These are phyloP conservation scores for Saccharomycopsis fodiens DNA, from an alignment of 805 yeast species.

Conservation along the genomic window DNA sequence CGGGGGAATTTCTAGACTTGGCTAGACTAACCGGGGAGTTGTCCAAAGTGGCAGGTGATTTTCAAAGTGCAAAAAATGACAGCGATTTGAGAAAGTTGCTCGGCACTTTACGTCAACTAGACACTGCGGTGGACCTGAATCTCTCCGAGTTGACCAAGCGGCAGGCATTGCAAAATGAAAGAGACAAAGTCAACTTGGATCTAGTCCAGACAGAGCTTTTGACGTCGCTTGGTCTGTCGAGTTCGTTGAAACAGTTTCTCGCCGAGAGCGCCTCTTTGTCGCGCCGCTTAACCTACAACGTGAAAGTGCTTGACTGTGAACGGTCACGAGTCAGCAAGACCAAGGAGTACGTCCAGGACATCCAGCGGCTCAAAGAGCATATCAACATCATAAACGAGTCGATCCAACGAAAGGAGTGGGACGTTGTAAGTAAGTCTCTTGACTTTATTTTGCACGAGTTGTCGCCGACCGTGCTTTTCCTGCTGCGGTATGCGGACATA, in stretches of 20 bases:
- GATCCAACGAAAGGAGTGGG: conserved; percentile 63
- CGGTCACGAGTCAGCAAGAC: conserved; percentile 56
- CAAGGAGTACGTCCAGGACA: conserved; percentile 54
- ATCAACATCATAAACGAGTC: conserved; percentile 62
- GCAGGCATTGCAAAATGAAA: neutral
- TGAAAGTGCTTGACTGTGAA: conserved; percentile 64
- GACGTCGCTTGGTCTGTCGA: conserved; percentile 48
- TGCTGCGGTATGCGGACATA: conserved; percentile 65
- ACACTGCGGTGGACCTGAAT: neutral
- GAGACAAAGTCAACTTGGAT: conserved; percentile 35
- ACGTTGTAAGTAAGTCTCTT: conserved; percentile 68
- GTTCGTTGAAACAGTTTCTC: conserved; percentile 45
- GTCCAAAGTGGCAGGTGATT: too few species aligned
- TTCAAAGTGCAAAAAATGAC: neutral
- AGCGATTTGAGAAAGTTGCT: neutral
- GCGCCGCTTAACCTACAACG: conserved; percentile 56
- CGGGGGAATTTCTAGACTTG: neutral
- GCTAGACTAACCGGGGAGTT: neutral
- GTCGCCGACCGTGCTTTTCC: conserved; percentile 42
- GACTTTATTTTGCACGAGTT: conserved; percentile 40
- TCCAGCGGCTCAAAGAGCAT: conserved; percentile 57
- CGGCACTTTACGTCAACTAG: neutral
- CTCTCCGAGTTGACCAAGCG: neutral
- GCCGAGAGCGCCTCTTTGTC: conserved; percentile 61
- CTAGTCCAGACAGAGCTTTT: conserved; percentile 57